Evolutionary conservation across 352 stramenopile genomes (phyloP), one percentile per base, ranked within the genome.

Genomic region (Aphanomyces euteiches): DNA sequence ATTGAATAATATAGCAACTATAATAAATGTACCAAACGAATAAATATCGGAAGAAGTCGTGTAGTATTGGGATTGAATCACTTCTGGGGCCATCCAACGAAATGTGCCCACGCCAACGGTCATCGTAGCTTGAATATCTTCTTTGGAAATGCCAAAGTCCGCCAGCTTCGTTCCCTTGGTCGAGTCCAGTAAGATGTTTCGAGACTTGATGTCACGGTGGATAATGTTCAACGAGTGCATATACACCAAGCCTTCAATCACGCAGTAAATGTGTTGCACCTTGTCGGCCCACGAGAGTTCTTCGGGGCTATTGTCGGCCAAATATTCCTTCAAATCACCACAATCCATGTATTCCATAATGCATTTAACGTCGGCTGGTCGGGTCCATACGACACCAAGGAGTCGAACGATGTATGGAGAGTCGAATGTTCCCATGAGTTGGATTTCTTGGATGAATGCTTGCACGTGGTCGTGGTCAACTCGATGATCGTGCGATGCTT

Each of bases 261-360:
- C 60, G 5, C 36, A 7, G 21, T 38, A 8, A 4, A 21, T 21
- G 47, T 17, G 7, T 13, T 54, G 17, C 21, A 67, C 37, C 36
- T 67, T 67, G 5, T 47, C 7, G 3, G 43, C 7, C 60, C 60
- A 67, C 19, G 17, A 15, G 36, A 67, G 56, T 28, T n/a, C 37
- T n/a, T 45, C 5, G 50, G 28, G 12, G 15, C 43, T 56, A 40
- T 59, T 34, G 7, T 7, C 17, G 6, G 17, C 10, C 10, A 70
- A 38, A 15, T 40, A 28, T 13, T 60, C 72, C 5, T 74, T 75
- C 39, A 86, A 66, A 38, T 89, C 75, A 34, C 79, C 78, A 47
- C 72, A 66, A 10, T 78, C 61, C 76, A 87, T 79, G 58, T 75
- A 84, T 59, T 86, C 79, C 5, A 69, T 50, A 0, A 85, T 57